Evolutionary conservation across 2,329 filamentous ascomycete species (phyloP).

Genomic region (Chaetomiaceae sp.): DNA sequence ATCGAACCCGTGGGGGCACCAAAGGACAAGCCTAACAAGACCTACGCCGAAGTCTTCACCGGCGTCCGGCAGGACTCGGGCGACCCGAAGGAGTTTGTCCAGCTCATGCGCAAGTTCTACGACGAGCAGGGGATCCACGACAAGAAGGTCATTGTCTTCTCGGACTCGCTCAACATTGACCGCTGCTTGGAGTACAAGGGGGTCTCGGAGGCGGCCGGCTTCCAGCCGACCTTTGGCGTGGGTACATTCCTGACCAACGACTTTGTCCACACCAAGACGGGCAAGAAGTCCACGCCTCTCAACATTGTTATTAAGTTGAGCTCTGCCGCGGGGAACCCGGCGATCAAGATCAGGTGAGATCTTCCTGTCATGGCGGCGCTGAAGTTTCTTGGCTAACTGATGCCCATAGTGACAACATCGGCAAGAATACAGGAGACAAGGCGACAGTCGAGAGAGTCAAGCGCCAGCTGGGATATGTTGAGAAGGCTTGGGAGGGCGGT

Average conservation of each 20-base stretch:
- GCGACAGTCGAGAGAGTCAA: constrained; percentile 79
- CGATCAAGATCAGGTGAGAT: constrained; percentile 78
- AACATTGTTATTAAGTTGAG: constrained; percentile 99
- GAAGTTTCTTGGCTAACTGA: not conserved
- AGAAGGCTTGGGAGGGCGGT: constrained; percentile 76
- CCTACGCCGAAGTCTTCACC: constrained; percentile 76
- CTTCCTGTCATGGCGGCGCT: not conserved
- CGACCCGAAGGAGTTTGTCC: constrained; percentile 74
- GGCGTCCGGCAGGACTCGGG: constrained; percentile 90
- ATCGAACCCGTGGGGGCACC: constrained; percentile 38
- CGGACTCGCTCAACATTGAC: constrained; percentile 89
- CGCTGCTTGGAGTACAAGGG: constrained; percentile 86
- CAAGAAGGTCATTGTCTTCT: constrained; percentile 89
- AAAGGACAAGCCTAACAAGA: constrained; percentile 44
- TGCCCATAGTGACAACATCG: constrained; percentile 62
- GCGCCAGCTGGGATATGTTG: constrained; percentile 76
- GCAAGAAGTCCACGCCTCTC: constrained; percentile 80
- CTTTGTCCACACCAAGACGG: constrained; percentile 67
- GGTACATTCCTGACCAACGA: constrained; percentile 97
- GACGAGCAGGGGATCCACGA: constrained; percentile 68
- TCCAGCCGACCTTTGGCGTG: constrained; percentile 86
- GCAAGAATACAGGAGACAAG: constrained; percentile 91
- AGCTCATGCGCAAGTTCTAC: constrained; percentile 77
- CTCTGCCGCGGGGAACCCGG: constrained; percentile 72
- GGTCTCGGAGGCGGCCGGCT: constrained; percentile 72